phyloP scores from a whole-genome alignment of 1,139 yeast genomes.

The Candida glucosophila region DNA sequence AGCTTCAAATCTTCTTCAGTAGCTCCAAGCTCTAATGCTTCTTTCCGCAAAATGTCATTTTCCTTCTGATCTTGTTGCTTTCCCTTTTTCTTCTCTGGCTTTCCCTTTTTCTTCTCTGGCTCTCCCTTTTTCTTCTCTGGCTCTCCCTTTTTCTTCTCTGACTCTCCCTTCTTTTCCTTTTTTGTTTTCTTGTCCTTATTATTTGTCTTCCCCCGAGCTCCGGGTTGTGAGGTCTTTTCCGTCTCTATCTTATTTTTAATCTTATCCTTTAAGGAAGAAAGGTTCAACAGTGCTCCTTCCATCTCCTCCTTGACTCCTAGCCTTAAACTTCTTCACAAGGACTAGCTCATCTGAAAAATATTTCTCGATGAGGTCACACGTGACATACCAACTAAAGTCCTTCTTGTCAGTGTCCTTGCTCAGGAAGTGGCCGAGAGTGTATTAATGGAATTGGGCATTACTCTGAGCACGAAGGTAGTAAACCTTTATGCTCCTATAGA shows the following conservation, averaged over 20 bases:
- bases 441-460: too few species aligned
- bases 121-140: constrained; percentile 21
- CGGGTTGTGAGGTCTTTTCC: constrained; percentile 13
- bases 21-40: constrained; percentile 64
- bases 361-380: too few species aligned
- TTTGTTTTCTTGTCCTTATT: constrained; percentile 41
- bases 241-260: constrained; percentile 35
- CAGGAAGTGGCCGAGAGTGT: too few species aligned
- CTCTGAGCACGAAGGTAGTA: too few species aligned
- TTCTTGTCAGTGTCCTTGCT: too few species aligned
- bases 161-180: constrained; percentile 12
- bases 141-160: constrained; percentile 10
- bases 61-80: constrained; percentile 8
- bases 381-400: too few species aligned
- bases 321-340: too few species aligned
- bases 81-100: constrained; percentile 7
- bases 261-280: constrained; percentile 51
- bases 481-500: too few species aligned
- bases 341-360: too few species aligned
- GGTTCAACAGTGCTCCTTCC: constrained; percentile 29
- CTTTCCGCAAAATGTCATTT: constrained; percentile 46
- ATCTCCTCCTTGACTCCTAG: too few species aligned
- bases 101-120: constrained; percentile 5
- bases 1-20: constrained; percentile 56
- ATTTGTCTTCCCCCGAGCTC: constrained; percentile 14